phyloP scores from a whole-genome alignment of 2,329 filamentous ascomycete species.

The Hortaea sp. region DNA sequence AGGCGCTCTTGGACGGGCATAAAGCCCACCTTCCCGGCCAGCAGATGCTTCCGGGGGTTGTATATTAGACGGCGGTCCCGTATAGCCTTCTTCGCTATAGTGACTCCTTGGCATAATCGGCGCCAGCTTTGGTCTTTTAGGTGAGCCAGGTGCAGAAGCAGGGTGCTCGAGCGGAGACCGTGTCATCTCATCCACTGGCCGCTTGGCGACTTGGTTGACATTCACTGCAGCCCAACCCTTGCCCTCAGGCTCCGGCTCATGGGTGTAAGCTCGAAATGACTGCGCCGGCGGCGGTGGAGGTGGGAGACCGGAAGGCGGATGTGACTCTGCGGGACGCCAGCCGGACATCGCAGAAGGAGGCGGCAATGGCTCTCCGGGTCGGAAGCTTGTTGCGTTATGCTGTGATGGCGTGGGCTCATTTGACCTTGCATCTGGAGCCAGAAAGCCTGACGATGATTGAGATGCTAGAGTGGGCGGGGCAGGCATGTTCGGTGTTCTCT shows the following conservation, averaged over 20 bases:
- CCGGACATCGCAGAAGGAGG: constrained; percentile 16
- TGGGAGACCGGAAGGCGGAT: constrained; percentile 8
- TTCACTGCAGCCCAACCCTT: constrained; percentile 38
- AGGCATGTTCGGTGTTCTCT: constrained; percentile 9
- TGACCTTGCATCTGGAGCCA: constrained; percentile 10
- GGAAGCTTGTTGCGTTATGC: constrained; percentile 5
- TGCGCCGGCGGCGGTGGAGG: constrained; percentile 10
- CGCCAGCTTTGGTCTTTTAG: constrained; percentile 36
- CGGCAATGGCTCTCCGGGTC: constrained; percentile 11
- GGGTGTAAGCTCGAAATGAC: constrained; percentile 11
- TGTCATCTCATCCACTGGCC: constrained; percentile 28
- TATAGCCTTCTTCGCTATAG: constrained; percentile 19
- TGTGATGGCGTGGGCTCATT: constrained; percentile 3
- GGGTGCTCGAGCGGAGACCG: constrained; percentile 18
- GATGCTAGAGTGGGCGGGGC: constrained; percentile 4
- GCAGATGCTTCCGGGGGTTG: constrained; percentile 5
- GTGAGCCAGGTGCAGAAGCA: constrained; percentile 26
- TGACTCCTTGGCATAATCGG: constrained; percentile 26
- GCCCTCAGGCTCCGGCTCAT: constrained; percentile 11
- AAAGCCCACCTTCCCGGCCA: constrained; percentile 6
- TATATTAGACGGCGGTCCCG: constrained; percentile 7
- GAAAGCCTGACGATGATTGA: constrained; percentile 6
- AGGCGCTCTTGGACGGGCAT: constrained; percentile 22
- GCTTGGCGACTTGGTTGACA: constrained; percentile 31
- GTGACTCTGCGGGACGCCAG: constrained; percentile 21